Evolutionary conservation across 305 asterid species (phyloP), one percentile per base, ranked within the genome.

Genomic region (Euphrasia arctica): DNA sequence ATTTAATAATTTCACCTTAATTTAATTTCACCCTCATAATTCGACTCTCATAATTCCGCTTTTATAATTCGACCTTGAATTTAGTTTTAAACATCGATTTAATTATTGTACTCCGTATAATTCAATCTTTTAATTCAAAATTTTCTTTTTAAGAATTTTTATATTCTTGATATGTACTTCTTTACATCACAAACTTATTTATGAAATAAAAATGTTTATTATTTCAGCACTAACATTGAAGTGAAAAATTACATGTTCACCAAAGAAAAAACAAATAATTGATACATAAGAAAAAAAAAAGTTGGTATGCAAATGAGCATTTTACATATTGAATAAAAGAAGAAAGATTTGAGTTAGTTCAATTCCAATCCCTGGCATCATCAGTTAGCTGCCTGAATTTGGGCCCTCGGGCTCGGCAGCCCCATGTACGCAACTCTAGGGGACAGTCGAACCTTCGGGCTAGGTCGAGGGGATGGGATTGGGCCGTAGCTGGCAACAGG

Each of bases 391-490:
- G 80, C 79, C 39, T 95, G n/a, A 31, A 85, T 70, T 14, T 83
- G 80, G 59, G 92, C 82, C 77, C 95, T 82, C 9, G 96, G 98
- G 70, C 98, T 91, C 0, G 97, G 96, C 36, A 91, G 58, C 71
- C 96, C 97, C 89, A 91, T 87, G 63, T 85, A 80, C 9, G 98
- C 69, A 45, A 91, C 82, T 77, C 93, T 77, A 2, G 98, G 98
- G 9, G 98, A 91, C 12, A 91, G 74, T 2, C 75, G 92, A 63
- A 87, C 47, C 76, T 83, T 91, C 0, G 97, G 97, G 68, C 98
- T 89, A 0, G 98, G 98, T 10, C 98, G 75, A 15, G 98, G 98
- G 0, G 98, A 91, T 43, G 98, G 98, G 75, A 91, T 87, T 9
- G 97, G 98, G 9, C 97, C 97, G 4, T 68, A 85, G 68, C 54